phyloP scores from a whole-genome alignment of 1,139 yeast species.

The Pichia sp. region DNA sequence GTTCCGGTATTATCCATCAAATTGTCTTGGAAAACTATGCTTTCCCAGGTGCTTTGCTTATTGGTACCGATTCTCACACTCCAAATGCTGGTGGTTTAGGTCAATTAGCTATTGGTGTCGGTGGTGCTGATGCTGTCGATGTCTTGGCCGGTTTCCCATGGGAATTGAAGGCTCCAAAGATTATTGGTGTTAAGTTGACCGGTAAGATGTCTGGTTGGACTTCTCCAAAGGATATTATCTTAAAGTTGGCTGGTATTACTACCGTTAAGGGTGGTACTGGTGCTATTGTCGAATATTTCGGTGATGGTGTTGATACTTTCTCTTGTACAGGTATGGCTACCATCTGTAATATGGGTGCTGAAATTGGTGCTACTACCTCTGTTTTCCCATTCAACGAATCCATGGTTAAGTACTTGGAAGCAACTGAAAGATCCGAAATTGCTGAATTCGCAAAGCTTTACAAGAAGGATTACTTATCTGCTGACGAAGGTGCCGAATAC shows the following conservation, averaged over 20 bases:
- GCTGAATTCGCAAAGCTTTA: slow-evolving; percentile 75
- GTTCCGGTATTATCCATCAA: slow-evolving; percentile 98
- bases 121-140: slow-evolving; percentile 99
- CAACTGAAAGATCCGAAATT: slow-evolving; percentile 81
- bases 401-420: slow-evolving; percentile 83
- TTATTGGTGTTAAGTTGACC: slow-evolving; percentile 93
- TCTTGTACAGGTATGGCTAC: slow-evolving; percentile 99
- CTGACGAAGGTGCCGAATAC: slow-evolving; percentile 93
- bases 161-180: slow-evolving; percentile 99
- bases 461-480: slow-evolving; percentile 74
- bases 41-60: slow-evolving; percentile 95
- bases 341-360: slow-evolving; percentile 99
- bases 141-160: slow-evolving; percentile 93
- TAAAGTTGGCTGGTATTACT: slow-evolving; percentile 92
- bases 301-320: slow-evolving; percentile 93
- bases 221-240: slow-evolving; percentile 96
- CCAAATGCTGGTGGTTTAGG: slow-evolving; percentile 99
- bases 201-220: slow-evolving; percentile 98
- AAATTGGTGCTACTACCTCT: slow-evolving; percentile 98
- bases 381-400: slow-evolving; percentile 95
- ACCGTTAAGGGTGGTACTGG: slow-evolving; percentile 99
- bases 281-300: slow-evolving; percentile 94
- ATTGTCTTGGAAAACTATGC: slow-evolving; percentile 96
- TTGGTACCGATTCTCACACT: slow-evolving; percentile 98
- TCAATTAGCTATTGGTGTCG: slow-evolving; percentile 98